Percentiles rank a stretch among this genome's conserved stretches.
Evolutionary conservation across 805 yeast genomes (phyloP).

Genomic region (Myxozyma lipomycoides): DNA sequence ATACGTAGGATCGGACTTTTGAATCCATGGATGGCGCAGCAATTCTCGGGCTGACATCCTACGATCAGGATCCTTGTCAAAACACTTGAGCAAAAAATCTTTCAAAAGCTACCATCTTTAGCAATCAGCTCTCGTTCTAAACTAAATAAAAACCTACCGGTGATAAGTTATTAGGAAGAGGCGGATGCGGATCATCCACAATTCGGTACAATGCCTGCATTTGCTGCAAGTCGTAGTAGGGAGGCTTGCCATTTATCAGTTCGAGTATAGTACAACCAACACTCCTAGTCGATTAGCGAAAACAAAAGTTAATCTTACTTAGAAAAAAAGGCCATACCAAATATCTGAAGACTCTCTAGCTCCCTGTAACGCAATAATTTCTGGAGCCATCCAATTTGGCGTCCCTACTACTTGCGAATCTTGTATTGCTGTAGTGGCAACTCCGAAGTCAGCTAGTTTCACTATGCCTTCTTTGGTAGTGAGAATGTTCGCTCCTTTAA

Average conservation of each 20-base stretch:
- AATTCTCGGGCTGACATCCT: constrained; percentile 56
- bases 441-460: constrained; percentile 75
- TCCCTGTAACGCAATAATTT: constrained; percentile 77
- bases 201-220: constrained; percentile 82
- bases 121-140: constrained; percentile 14
- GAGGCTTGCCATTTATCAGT: constrained; percentile 79
- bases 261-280: constrained; percentile 94
- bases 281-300: constrained; percentile 44
- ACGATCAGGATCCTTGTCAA: constrained; percentile 61
- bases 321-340: constrained; percentile 30
- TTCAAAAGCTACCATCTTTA: constrained; percentile 32
- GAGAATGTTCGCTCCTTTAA: constrained; percentile 70
- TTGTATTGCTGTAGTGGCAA: constrained; percentile 47
- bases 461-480: constrained; percentile 59
- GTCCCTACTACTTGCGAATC: constrained; percentile 58
- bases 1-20: constrained; percentile 4
- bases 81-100: constrained; percentile 64
- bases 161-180: constrained; percentile 51
- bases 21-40: constrained; percentile 45
- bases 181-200: constrained; percentile 69
- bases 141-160: constrained; percentile 35
- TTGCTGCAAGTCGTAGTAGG: constrained; percentile 69
- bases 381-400: constrained; percentile 99
- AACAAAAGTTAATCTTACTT: neutral
- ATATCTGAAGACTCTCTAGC: constrained; percentile 81